Evolutionary conservation across 805 yeast species (phyloP).

Genomic region (Ogataea methylovora): DNA sequence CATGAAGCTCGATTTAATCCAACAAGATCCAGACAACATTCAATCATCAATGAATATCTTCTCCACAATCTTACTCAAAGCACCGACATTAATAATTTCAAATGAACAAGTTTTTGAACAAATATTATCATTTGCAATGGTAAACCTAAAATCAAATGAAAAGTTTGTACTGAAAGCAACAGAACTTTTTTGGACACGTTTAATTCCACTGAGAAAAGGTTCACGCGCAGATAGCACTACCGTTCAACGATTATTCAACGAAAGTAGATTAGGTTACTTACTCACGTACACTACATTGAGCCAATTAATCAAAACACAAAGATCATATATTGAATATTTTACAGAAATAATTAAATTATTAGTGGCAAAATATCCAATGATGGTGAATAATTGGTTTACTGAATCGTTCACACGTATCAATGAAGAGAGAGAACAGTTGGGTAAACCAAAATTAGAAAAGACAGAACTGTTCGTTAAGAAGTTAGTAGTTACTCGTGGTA

Average conservation of each 20-base stretch:
- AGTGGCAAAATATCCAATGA: conserved; percentile 26
- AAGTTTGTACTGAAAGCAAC: conserved; percentile 46
- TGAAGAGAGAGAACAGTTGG: conserved; percentile 13
- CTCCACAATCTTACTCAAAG: conserved; percentile 38
- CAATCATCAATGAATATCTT: conserved; percentile 46
- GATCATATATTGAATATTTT: conserved; percentile 56
- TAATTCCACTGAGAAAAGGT: conserved; percentile 39
- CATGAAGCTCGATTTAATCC: conserved; percentile 26
- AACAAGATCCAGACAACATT: conserved; percentile 51
- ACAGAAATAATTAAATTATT: conserved; percentile 42
- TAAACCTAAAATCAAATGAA: conserved; percentile 40
- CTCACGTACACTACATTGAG: conserved; percentile 29
- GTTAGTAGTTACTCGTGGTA: conserved; percentile 57
- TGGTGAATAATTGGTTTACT: conserved; percentile 42
- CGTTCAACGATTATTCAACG: conserved; percentile 18
- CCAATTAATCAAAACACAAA: conserved; percentile 39
- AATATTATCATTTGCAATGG: conserved; percentile 28
- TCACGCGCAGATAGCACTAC: conserved; percentile 28
- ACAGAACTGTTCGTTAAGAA: conserved; percentile 45
- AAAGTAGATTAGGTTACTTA: conserved; percentile 22
- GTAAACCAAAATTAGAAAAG: conserved; percentile 18
- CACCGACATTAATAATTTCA: conserved; percentile 40
- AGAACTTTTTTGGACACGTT: conserved; percentile 46
- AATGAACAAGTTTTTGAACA: conserved; percentile 7
- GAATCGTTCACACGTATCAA: conserved; percentile 21